Evolutionary conservation across 352 stramenopile species (phyloP), one percentile per base, ranked within the genome.

Genomic region (Globisporangium emineosum): DNA sequence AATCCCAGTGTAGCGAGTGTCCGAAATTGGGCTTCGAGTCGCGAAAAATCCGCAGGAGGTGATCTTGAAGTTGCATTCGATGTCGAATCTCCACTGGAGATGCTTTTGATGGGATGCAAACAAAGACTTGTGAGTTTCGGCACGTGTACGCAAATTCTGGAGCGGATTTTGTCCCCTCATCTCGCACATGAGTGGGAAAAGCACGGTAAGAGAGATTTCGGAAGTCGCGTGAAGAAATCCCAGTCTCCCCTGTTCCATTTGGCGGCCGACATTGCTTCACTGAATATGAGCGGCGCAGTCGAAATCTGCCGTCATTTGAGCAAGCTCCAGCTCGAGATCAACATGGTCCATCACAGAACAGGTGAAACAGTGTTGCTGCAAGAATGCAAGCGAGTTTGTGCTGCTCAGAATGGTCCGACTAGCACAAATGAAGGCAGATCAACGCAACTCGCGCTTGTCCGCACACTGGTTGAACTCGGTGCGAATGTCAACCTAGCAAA

Each of bases 371-470:
- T 73, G 7, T 57, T 89, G 1, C 64, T 89, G 8, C 73, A 79
- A 64, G 78, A 89, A 25, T 89, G 80, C 57, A 87, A 88, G 60
- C 76, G 77, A 1, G 59, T 88, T 30, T 86, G 80, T 52, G 21
- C 47, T 43, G 33, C 45, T 25, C n/a, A 21, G 45, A 15, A 19
- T 7, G 15, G 4, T 47, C 15, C 19, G 19, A 0, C 4, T 10
- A 37, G 8, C 27, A 10, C 19, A 25, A 37, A 64, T 9, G 37
- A 33, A 43, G 43, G 69, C 19, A 35, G n/a, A 7, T 54, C 57
- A 5, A 66, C 58, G 1, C 57, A 75, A 5, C 64, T 90, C 12
- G 75, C 73, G 25, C 59, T 90, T 13, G 56, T 86, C 47, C 71
- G 77, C 7, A 68, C 59, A 6, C 69, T 90, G 1, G 62, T 90